Evolutionary conservation across 306 rosid genomes (phyloP), one percentile per base, ranked within the genome.

Genomic region (Ormosia emarginata): DNA sequence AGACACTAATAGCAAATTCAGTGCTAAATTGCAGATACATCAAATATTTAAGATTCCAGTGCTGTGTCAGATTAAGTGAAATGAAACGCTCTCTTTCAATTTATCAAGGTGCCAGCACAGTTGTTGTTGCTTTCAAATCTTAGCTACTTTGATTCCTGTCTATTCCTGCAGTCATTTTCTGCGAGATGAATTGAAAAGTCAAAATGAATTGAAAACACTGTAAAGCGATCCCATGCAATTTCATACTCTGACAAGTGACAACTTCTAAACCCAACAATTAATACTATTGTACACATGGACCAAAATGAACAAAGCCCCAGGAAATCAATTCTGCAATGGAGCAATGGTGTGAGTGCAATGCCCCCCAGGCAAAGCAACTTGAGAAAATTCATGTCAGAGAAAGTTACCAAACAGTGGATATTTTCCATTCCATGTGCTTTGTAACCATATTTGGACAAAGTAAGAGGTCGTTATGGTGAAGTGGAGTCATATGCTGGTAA

Each of bases 351-450:
- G 8, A 9, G 68, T 44, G 70, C 67, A 72, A 49, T 82, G 77
- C 92, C 97, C 85, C 90, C 62, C 32, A 5, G 12, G 7, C 47
- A 82, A 90, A 67, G 97, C 82, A 90, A 89, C 43, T 46, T 5
- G 11, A 56, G 5, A 69, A 46, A 14, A 67, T 67, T 78, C 7
- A 71, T 32, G 50, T 46, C 74, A 15, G 4, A 32, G 97, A 90
- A 75, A 86, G 77, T 74, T 65, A 92, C 90, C 53, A 15, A 79
- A 87, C 97, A 13, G 1, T 59, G 81, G 97, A 92, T 89, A 89
- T 92, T 89, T 91, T 72, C 1, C 15, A 71, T 67, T 36, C 57
- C 41, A 56, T 34, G 11, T 43, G 84, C 32, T 10, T 74, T 73
- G 85, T 83, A 89, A 67, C 59, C 46, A 57, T 3, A 66, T 64